These are phyloP conservation scores for Yueomyces sp. DNA, from an alignment of 805 yeast species.

Conservation along the genomic window DNA sequence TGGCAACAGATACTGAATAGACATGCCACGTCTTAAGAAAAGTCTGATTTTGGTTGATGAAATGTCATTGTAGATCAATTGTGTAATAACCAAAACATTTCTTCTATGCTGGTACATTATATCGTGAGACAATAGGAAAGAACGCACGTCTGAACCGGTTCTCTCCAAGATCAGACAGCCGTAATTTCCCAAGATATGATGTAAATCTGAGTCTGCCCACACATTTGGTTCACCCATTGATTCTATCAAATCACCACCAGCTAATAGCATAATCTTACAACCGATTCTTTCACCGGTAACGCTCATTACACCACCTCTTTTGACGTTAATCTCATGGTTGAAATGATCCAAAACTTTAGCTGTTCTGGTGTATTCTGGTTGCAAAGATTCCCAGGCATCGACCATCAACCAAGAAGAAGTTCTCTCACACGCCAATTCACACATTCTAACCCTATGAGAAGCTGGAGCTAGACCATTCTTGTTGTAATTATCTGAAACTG, in stretches of 20 bases:
- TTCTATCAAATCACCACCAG: slow-evolving; percentile 96
- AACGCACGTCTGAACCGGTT: slow-evolving; percentile 91
- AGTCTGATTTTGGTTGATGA: slow-evolving; percentile 88
- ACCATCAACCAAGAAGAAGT: slow-evolving; percentile 98
- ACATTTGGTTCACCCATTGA: slow-evolving; percentile 99
- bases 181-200: slow-evolving; percentile 88
- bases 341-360: slow-evolving; percentile 94
- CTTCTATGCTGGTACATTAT: slow-evolving; percentile 94
- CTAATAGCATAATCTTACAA: slow-evolving; percentile 87
- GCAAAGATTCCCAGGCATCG: slow-evolving; percentile 97
- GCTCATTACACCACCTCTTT: slow-evolving; percentile 68
- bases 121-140: slow-evolving; percentile 84
- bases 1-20: slow-evolving; percentile 88
- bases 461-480: slow-evolving; percentile 89
- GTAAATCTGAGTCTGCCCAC: slow-evolving; percentile 93
- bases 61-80: slow-evolving; percentile 91
- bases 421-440: slow-evolving; percentile 94
- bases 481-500: slow-evolving; percentile 84
- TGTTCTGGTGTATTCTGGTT: slow-evolving; percentile 81
- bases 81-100: slow-evolving; percentile 88
- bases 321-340: slow-evolving; percentile 85
- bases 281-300: slow-evolving; percentile 55
- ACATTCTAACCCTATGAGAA: slow-evolving; percentile 88
- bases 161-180: slow-evolving; percentile 96
- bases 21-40: slow-evolving; percentile 89